Base-by-base conservation (phyloP, 176 grass and related monocot genomes). In the Raddia guianensis region DNA sequence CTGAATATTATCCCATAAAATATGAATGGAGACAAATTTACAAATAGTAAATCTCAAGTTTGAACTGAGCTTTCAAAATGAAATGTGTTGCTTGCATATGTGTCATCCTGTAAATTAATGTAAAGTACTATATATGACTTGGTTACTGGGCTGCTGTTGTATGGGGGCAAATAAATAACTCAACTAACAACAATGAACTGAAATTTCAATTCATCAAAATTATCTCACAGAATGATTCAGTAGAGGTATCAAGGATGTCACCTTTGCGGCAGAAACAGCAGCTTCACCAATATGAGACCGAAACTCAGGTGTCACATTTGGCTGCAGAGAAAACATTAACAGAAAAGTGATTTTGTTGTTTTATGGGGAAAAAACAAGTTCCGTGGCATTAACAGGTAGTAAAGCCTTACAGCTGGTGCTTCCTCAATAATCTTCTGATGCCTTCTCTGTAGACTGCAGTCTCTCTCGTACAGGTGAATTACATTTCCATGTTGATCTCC, bases 371-470 rank as follows among this genome's bases (percentile, higher is more conserved):
- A 82, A 84, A 16, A 27, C 11, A 70, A 85, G 45, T 57, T 78
- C 63, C 12, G 42, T 1, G 71, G 34, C 40, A 86, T 57, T 76
- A 45, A 64, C 13, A 53, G 72, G 2, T 69, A 72, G 72, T 76
- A 53, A 68, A 90, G 72, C 57, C 87, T 85, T 92, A 98, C 95
- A 71, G 95, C 95, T 19, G 95, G 95, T 66, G 95, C 95, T 83
- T 98, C 95, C 86, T 98, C 95, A 2, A 98, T 98, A 49, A 98
- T 98, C 66, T 98, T 98, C 51, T 98, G 95, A 78, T 94, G 92
- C 83, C 95, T 92, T 88, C 95, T 92, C 76, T 98, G 95, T 74
- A 98, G 88, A 77, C 95, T 98, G 75, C 95, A 98, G 82, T 98
- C 95, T 69, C 95, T 98, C 88, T 94, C 95, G 34, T 98, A 93